Percentiles rank a stretch among this genome's conserved stretches.
Evolutionary conservation across 2,329 filamentous ascomycete genomes (phyloP).

Genomic region (Corynespora cassiicola): DNA sequence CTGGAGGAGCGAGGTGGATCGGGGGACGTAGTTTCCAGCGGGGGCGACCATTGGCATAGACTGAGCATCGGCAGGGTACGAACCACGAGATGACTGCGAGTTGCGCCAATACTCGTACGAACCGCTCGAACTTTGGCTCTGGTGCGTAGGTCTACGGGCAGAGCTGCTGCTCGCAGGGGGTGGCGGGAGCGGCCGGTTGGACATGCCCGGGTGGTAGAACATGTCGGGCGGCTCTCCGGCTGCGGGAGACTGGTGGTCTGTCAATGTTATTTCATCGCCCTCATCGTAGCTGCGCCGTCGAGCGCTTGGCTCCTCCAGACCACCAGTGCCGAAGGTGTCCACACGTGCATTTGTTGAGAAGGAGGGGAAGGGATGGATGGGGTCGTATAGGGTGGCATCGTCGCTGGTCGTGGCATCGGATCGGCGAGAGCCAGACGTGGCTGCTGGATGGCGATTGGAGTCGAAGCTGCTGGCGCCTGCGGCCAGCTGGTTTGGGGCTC

Average conservation of each 20-base stretch:
- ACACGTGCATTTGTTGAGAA: conserved; percentile 71
- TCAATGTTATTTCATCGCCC: conserved; percentile 74
- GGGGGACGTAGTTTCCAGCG: conserved; percentile 38
- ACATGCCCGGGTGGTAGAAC: conserved; percentile 88
- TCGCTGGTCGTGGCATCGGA: conserved; percentile 52
- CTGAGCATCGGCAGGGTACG: conserved; percentile 40
- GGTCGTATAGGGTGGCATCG: conserved; percentile 51
- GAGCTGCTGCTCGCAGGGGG: conserved; percentile 64
- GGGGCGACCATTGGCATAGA: conserved; percentile 40
- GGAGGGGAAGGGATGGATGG: conserved; percentile 64
- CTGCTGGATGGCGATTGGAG: conserved; percentile 45
- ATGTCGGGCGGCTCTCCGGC: conserved; percentile 78
- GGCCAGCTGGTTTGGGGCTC: conserved; percentile 53
- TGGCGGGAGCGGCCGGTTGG: conserved; percentile 65
- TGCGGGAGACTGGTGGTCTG: conserved; percentile 49
- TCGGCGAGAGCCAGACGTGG: conserved; percentile 54
- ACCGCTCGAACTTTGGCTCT: conserved; percentile 38
- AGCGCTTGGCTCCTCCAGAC: conserved; percentile 74
- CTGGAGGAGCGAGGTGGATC: conserved; percentile 71
- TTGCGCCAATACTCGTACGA: conserved; percentile 56
- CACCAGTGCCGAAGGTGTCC: conserved; percentile 90
- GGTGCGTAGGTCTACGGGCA: conserved; percentile 50
- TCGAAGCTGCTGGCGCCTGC: conserved; percentile 36
- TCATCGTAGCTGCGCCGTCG: conserved; percentile 89
- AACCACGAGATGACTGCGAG: conserved; percentile 34